phyloP scores from a whole-genome alignment of 2,329 filamentous ascomycete species.

The Pestalotiopsis sp. region DNA sequence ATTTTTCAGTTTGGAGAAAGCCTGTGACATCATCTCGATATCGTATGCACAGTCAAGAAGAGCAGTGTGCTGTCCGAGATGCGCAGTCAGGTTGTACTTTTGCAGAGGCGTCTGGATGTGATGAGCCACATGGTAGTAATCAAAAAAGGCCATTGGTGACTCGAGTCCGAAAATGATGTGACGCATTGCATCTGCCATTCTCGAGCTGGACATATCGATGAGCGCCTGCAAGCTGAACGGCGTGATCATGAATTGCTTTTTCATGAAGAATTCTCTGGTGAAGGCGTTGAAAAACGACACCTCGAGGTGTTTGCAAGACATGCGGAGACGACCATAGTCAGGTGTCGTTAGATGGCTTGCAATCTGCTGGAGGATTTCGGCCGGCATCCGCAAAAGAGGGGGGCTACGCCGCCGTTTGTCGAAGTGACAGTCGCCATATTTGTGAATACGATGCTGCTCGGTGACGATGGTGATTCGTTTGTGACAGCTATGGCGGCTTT shows the following conservation, averaged over 20 bases:
- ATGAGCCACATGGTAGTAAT: conserved; percentile 16
- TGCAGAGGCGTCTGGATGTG: conserved; percentile 25
- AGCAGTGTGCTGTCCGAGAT: conserved; percentile 27
- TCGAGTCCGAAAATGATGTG: conserved; percentile 55
- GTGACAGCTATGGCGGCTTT: no score
- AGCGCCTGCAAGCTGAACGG: conserved; percentile 50
- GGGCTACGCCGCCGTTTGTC: neutral
- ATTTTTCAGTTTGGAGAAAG: conserved; percentile 56
- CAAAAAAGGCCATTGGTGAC: conserved; percentile 1
- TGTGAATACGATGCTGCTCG: neutral
- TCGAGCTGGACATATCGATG: conserved; percentile 51
- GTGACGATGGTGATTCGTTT: neutral
- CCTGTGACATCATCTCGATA: conserved; percentile 56
- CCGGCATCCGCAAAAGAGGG: conserved; percentile 46
- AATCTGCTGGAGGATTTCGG: conserved; percentile 63
- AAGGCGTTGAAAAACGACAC: conserved; percentile 57
- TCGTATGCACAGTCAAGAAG: conserved; percentile 49
- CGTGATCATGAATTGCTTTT: conserved; percentile 68
- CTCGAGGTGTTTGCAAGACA: conserved; percentile 59
- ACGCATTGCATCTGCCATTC: conserved; percentile 41
- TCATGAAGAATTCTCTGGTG: conserved; percentile 64
- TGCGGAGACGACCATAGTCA: conserved; percentile 58
- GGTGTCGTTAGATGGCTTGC: conserved; percentile 54
- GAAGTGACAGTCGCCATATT: neutral
- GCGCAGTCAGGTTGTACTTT: conserved; percentile 26